These are phyloP conservation scores for Boletellus emodensis DNA, from an alignment of 768 basidiomycete species.

Conservation along the genomic window DNA sequence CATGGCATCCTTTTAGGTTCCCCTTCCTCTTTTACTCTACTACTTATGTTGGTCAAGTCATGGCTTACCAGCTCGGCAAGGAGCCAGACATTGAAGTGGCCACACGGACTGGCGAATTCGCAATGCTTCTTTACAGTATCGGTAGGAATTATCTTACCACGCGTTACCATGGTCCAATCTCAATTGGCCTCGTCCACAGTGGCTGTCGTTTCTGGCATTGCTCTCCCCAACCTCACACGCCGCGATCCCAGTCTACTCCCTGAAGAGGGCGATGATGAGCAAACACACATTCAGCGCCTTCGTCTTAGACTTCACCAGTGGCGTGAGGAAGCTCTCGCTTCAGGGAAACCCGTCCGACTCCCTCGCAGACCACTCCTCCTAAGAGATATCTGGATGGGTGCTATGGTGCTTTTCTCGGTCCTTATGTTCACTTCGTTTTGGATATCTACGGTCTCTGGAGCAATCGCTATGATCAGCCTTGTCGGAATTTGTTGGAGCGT, in stretches of 20 bases:
- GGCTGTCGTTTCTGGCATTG: conserved; percentile 75
- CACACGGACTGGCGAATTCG: conserved; percentile 80
- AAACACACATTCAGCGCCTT: conserved; percentile 69
- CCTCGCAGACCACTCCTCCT: conserved; percentile 90
- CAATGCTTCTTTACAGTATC: conserved; percentile 86
- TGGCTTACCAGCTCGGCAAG: conserved; percentile 70
- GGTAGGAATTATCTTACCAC: conserved; percentile 41
- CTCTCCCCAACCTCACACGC: conserved; percentile 76
- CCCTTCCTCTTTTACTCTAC: conserved; percentile 95
- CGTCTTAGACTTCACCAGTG: conserved; percentile 70
- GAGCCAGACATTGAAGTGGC: conserved; percentile 85
- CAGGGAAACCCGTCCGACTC: conserved; percentile 70
- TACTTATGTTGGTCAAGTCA: conserved; percentile 90
- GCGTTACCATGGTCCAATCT: not conserved
- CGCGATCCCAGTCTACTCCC: conserved; percentile 79
- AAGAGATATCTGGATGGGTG: conserved; percentile 91
- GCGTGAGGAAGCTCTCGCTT: conserved; percentile 77
- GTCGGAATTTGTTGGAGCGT: conserved; percentile 96
- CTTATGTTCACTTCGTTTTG: conserved; percentile 86
- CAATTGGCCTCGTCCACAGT: conserved; percentile 42
- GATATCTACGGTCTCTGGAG: conserved; percentile 70
- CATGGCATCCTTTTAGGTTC: conserved; percentile 51
- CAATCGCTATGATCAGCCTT: conserved; percentile 75
- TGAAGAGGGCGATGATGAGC: conserved; percentile 62
- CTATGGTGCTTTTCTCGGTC: conserved; percentile 73